Percentiles rank a stretch among this genome's conserved stretches.
phyloP scores from a whole-genome alignment of 805 yeast species.

The Candida nanaspora region DNA sequence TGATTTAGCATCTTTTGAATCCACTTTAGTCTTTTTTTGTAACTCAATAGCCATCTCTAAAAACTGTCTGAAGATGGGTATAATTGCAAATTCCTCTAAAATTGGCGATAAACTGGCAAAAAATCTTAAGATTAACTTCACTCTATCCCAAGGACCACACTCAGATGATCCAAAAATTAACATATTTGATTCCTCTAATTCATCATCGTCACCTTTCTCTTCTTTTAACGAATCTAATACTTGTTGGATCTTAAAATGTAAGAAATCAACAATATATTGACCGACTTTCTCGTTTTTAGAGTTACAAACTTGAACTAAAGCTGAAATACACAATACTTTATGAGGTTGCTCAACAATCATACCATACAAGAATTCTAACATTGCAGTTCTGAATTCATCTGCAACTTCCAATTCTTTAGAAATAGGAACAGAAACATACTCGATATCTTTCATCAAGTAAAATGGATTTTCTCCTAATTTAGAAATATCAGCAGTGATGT shows the following conservation, averaged over 20 bases:
- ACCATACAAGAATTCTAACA: constrained; percentile 60
- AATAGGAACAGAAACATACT: constrained; percentile 61
- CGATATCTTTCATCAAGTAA: constrained; percentile 39
- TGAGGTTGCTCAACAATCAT: constrained; percentile 86
- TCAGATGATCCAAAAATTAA: constrained; percentile 17
- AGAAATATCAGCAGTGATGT: constrained; percentile 42
- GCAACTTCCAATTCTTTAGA: constrained; percentile 59
- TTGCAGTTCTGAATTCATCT: constrained; percentile 48
- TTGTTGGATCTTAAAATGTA: constrained; percentile 57
- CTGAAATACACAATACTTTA: constrained; percentile 66
- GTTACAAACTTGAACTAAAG: constrained; percentile 60
- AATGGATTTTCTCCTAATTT: constrained; percentile 48
- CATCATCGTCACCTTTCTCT: constrained; percentile 6
- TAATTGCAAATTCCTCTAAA: constrained; percentile 37
- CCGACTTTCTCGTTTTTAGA: constrained; percentile 60
- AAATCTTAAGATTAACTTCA: constrained; percentile 67
- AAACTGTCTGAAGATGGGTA: constrained; percentile 44
- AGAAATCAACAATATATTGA: constrained; percentile 57
- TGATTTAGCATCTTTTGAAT: constrained; percentile 35
- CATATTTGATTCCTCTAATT: constrained; percentile 4
- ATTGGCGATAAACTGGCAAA: constrained; percentile 61
- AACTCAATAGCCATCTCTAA: constrained; percentile 49
- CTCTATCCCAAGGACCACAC: constrained; percentile 59
- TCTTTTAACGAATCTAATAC: constrained; percentile 31
- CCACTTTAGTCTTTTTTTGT: constrained; percentile 29